Evolutionary conservation across 2,329 filamentous ascomycete genomes (phyloP).

Genomic region (Escovopsis sp.): DNA sequence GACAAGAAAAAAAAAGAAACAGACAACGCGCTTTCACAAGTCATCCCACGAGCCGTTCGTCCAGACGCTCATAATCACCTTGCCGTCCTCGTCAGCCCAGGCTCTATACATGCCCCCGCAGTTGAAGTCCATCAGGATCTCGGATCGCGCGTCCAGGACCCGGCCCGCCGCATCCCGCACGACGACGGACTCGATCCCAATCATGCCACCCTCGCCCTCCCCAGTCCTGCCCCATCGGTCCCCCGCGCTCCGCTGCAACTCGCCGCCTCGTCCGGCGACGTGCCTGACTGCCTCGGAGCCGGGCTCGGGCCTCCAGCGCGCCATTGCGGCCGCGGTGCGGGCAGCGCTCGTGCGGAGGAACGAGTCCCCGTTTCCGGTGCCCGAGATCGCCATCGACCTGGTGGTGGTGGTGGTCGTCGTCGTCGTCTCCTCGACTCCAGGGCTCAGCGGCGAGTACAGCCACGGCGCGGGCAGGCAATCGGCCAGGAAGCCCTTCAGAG

Average conservation of each 20-base stretch:
- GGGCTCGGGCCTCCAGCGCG: constrained; percentile 42
- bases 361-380: constrained; percentile 79
- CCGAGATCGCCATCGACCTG: constrained; percentile 47
- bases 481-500: constrained; percentile 34
- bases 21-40: background rate
- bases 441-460: constrained; percentile 19
- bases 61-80: constrained; percentile 34
- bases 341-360: constrained; percentile 61
- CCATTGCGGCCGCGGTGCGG: constrained; percentile 58
- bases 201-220: constrained; percentile 75
- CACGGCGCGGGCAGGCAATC: constrained; percentile 44
- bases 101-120: constrained; percentile 81
- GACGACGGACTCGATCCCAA: constrained; percentile 55
- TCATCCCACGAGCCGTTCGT: constrained; percentile 15
- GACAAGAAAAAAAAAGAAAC: background rate
- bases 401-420: constrained; percentile 31
- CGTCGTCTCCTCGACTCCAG: background rate
- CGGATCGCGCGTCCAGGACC: constrained; percentile 26
- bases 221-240: constrained; percentile 57
- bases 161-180: constrained; percentile 27
- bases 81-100: constrained; percentile 51
- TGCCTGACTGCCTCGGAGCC: constrained; percentile 44
- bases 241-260: constrained; percentile 61
- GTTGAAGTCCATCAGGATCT: constrained; percentile 65
- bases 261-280: constrained; percentile 56